phyloP scores from a whole-genome alignment of 371 early-diverging fungal genomes.

The Mortierella sp. region DNA sequence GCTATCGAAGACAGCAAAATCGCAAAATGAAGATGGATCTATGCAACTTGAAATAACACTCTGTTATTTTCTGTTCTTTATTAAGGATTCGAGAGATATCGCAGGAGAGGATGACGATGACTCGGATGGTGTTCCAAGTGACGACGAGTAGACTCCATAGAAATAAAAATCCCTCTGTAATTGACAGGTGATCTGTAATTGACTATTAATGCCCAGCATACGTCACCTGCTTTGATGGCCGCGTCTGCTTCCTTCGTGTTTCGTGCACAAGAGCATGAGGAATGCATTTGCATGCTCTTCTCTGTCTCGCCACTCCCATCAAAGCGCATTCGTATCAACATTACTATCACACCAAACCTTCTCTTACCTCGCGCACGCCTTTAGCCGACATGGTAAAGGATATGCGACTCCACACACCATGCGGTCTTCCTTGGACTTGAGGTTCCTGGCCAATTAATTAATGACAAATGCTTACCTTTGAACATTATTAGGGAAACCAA shows the following conservation, averaged over 20 bases:
- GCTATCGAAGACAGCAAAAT: not conserved
- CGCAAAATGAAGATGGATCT: not conserved
- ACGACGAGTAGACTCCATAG: constrained; percentile 20
- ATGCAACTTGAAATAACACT: not conserved
- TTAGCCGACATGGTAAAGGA: constrained; percentile 3
- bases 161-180: constrained; percentile 6
- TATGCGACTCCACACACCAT: not conserved
- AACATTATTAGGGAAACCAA: constrained; percentile 74
- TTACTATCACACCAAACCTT: not conserved
- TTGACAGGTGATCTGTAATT: not conserved
- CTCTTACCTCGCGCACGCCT: not conserved
- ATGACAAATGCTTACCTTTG: not conserved
- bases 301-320: not conserved
- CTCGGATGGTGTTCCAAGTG: constrained; percentile 37
- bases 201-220: not conserved
- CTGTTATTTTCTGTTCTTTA: not conserved
- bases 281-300: constrained; percentile 5
- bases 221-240: constrained; percentile 16
- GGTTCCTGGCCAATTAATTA: not conserved
- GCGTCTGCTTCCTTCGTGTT: constrained; percentile 22
- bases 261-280: not conserved
- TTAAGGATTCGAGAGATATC: constrained; percentile 36
- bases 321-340: not conserved
- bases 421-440: not conserved
- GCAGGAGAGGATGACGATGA: constrained; percentile 27